Evolutionary conservation across 2,329 filamentous ascomycete genomes (phyloP).

Genomic region (Coniochaeta sp.): DNA sequence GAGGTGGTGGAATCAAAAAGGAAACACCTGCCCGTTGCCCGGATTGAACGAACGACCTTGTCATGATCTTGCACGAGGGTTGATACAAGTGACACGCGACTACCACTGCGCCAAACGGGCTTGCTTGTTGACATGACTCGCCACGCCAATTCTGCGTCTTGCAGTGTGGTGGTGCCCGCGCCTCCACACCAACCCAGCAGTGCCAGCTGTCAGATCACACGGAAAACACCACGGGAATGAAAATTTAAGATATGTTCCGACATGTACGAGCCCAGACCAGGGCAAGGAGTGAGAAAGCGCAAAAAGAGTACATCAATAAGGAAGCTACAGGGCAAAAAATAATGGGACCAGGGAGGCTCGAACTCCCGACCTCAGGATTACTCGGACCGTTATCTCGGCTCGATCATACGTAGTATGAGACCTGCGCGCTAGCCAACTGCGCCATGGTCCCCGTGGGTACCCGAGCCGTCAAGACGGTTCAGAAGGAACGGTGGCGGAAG

Average conservation of each 20-base stretch:
- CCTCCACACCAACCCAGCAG: no score
- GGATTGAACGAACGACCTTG: constrained; percentile 2
- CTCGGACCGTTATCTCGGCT: background rate
- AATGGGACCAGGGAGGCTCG: background rate
- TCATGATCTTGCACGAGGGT: background rate
- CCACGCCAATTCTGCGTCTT: no score
- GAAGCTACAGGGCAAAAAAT: background rate
- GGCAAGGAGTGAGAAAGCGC: background rate
- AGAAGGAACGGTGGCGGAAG: background rate
- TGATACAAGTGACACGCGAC: constrained; percentile 2
- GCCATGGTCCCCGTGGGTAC: background rate
- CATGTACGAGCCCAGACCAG: background rate
- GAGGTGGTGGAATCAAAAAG: no score
- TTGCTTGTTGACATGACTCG: background rate
- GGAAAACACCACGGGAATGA: background rate
- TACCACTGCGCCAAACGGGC: constrained; percentile 2
- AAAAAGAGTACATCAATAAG: background rate
- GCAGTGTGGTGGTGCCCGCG: no score
- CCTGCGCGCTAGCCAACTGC: background rate
- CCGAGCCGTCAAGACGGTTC: background rate
- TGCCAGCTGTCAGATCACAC: background rate
- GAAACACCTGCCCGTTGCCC: background rate
- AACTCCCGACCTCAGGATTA: background rate
- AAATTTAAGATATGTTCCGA: background rate
- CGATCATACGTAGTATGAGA: background rate